These are phyloP conservation scores for Mallotus repandus DNA, from an alignment of 441 rosid genomes.

Conservation along the genomic window DNA sequence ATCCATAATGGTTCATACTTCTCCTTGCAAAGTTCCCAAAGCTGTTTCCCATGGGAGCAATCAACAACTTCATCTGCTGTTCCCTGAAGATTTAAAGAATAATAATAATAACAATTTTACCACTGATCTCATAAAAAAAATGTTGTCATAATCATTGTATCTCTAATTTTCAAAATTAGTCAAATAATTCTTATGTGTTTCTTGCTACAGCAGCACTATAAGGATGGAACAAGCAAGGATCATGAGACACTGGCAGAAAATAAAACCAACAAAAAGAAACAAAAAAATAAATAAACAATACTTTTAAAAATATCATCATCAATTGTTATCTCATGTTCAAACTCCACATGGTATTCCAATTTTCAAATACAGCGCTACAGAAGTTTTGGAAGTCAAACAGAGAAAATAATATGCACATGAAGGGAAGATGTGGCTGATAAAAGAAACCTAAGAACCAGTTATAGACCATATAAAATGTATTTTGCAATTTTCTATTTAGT, in stretches of 20 bases:
- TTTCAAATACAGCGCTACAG: not conserved
- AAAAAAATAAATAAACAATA: no score
- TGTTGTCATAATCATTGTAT: not conserved
- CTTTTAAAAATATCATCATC: no score
- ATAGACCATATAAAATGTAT: conserved; percentile 2
- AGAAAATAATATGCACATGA: not conserved
- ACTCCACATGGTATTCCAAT: not conserved
- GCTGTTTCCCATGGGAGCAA: conserved; percentile 84
- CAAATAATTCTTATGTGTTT: not conserved
- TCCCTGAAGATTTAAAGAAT: conserved; percentile 48
- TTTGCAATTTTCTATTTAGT: not conserved
- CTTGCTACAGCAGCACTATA: not conserved
- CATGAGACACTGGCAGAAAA: not conserved
- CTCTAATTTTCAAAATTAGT: conserved; percentile 8
- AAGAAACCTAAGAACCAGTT: not conserved
- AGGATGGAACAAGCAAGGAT: not conserved
- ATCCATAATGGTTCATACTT: conserved; percentile 92
- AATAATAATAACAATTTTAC: not conserved
- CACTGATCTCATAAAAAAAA: not conserved
- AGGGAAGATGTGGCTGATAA: not conserved
- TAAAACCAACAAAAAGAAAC: no score
- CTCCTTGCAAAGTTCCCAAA: conserved; percentile 77
- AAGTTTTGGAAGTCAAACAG: not conserved
- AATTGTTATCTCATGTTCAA: no score
- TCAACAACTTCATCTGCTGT: conserved; percentile 91